phyloP scores from a whole-genome alignment of 805 yeast genomes.

The Tetrapisispora nanseiensis region DNA sequence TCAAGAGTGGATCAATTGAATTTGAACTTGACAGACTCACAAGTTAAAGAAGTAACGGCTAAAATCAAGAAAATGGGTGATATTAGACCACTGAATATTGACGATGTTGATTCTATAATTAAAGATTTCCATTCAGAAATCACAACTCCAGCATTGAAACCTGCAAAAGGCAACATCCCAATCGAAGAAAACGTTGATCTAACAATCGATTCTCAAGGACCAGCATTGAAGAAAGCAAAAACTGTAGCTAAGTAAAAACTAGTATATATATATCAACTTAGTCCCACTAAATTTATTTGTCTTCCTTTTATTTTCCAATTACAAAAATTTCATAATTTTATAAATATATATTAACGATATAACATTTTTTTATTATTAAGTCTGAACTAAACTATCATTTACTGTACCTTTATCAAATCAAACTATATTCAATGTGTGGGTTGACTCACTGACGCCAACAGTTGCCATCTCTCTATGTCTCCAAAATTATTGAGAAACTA shows the following conservation, averaged over 20 bases:
- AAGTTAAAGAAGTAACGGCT: conserved; percentile 87
- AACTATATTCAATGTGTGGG: too few species aligned
- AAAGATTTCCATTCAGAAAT: conserved; percentile 78
- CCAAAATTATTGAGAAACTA: too few species aligned
- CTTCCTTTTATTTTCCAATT: background rate
- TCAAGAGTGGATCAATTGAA: conserved; percentile 95
- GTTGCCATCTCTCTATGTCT: too few species aligned
- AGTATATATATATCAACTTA: background rate
- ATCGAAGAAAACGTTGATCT: conserved; percentile 6
- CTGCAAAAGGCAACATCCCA: conserved; percentile 1
- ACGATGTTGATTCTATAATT: conserved; percentile 94
- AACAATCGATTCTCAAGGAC: conserved; percentile 5
- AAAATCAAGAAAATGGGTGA: conserved; percentile 94
- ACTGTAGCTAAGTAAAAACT: background rate
- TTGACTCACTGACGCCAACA: too few species aligned
- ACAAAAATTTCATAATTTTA: background rate
- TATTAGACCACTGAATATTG: conserved; percentile 86
- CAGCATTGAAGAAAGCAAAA: conserved; percentile 12
- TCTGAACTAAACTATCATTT: too few species aligned
- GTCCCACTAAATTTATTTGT: background rate
- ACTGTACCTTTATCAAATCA: too few species aligned
- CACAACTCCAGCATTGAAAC: conserved; percentile 9
- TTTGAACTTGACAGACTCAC: conserved; percentile 80
- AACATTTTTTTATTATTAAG: too few species aligned
- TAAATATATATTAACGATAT: too few species aligned